Percentiles rank a stretch among this genome's conserved stretches.
These are phyloP conservation scores for Globisporangium middletonii DNA, from an alignment of 352 stramenopile species.

Conservation along the genomic window DNA sequence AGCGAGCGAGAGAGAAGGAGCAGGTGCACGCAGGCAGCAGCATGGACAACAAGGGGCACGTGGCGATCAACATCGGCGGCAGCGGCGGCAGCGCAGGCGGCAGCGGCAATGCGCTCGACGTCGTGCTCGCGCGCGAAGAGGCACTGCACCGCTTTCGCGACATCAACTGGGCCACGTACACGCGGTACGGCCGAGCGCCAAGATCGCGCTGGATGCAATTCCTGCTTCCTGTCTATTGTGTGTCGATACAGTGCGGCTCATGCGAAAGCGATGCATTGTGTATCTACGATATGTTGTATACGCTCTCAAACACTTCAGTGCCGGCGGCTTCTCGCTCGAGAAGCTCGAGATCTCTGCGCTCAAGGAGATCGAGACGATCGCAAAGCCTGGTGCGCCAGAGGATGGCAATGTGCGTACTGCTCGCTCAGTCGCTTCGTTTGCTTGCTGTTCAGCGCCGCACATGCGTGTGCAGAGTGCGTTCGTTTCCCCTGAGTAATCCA, in stretches of 20 bases:
- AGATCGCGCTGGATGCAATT: neutral
- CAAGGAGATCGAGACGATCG: conserved; percentile 76
- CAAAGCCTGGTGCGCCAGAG: conserved; percentile 50
- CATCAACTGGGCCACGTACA: conserved; percentile 89
- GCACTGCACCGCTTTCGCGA: conserved; percentile 83
- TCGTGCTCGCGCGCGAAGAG: conserved; percentile 70
- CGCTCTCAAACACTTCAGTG: conserved; percentile 16
- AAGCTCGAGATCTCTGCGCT: conserved; percentile 82
- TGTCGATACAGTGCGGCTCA: neutral
- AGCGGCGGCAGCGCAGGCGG: conserved; percentile 26
- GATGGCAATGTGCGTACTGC: conserved; percentile 41
- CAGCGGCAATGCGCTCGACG: conserved; percentile 47
- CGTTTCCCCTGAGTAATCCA: conserved; percentile 14
- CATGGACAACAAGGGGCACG: conserved; percentile 62
- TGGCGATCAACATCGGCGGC: conserved; percentile 60
- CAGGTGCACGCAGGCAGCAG: neutral
- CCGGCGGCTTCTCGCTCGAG: conserved; percentile 76
- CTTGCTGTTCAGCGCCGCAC: too few relatives aligned
- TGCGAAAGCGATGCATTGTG: neutral
- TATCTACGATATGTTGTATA: neutral
- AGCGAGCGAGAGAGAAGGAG: neutral
- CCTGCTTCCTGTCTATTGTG: neutral
- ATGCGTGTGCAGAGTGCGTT: neutral
- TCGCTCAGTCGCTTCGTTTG: neutral
- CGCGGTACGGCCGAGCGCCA: conserved; percentile 33